These are phyloP conservation scores for Talaromyces sp. DNA, from an alignment of 2,329 filamentous ascomycete species.

Conservation along the genomic window DNA sequence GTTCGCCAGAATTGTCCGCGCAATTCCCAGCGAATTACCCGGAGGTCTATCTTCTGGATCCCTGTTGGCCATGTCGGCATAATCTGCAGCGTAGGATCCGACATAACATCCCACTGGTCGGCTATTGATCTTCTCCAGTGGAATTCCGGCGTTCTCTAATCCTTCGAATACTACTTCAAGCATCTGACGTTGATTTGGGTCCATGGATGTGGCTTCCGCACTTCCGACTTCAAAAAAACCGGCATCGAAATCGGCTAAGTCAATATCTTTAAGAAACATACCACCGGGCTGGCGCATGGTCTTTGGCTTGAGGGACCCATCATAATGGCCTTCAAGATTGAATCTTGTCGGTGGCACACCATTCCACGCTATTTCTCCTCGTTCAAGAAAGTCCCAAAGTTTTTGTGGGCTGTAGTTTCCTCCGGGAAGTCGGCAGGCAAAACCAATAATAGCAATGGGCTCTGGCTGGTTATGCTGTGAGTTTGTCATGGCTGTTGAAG, in stretches of 20 bases:
- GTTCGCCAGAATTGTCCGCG: slow-evolving; percentile 33
- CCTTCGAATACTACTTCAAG: slow-evolving; percentile 32
- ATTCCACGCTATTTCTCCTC: slow-evolving; percentile 1
- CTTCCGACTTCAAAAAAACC: slow-evolving; percentile 15
- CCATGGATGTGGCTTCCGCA: slow-evolving; percentile 3
- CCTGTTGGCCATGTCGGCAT: slow-evolving; percentile 11
- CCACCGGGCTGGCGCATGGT: slow-evolving; percentile 6
- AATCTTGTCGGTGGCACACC: neutral
- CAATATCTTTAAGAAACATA: slow-evolving; percentile 14
- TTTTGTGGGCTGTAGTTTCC: neutral
- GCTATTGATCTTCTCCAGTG: slow-evolving; percentile 15
- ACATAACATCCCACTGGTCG: slow-evolving; percentile 20
- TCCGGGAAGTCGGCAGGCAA: slow-evolving; percentile 7
- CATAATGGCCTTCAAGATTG: neutral
- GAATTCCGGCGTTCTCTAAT: slow-evolving; percentile 15
- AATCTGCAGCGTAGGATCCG: slow-evolving; percentile 19
- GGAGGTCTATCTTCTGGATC: slow-evolving; percentile 12
- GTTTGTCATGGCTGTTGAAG: neutral
- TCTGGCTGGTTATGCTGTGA: neutral
- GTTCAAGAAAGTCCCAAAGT: slow-evolving; percentile 9
- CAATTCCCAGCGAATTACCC: slow-evolving; percentile 21
- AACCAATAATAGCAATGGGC: slow-evolving; percentile 6
- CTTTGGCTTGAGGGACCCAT: neutral
- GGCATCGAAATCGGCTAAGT: slow-evolving; percentile 20
- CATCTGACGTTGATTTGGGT: slow-evolving; percentile 15